Evolutionary conservation across 768 basidiomycete species (phyloP).

Genomic region (Leucosporidium creatinivorum): DNA sequence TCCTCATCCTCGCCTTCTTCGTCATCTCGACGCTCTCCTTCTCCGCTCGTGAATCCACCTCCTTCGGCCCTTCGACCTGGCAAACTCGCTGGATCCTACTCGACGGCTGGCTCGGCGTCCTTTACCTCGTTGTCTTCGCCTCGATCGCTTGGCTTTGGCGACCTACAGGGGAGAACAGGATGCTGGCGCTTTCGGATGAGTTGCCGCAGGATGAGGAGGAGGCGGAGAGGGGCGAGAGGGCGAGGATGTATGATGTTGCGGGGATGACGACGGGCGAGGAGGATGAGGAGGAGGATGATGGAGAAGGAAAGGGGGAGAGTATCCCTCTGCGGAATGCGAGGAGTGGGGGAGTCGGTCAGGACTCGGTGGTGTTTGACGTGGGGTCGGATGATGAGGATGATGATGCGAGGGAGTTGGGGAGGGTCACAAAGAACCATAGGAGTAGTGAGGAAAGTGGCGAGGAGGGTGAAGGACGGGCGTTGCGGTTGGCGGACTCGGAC

Average conservation of each 20-base stretch:
- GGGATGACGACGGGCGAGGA: slow-evolving; percentile 52
- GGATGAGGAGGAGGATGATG: slow-evolving; percentile 20
- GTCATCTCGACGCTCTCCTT: slow-evolving; percentile 85
- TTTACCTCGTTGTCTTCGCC: slow-evolving; percentile 62
- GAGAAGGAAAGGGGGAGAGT: not conserved
- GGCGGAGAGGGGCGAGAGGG: slow-evolving; percentile 69
- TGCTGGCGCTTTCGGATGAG: slow-evolving; percentile 93
- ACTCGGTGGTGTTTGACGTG: not conserved
- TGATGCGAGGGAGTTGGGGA: too few species aligned
- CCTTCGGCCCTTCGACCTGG: slow-evolving; percentile 22
- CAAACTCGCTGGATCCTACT: slow-evolving; percentile 80
- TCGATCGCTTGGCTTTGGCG: slow-evolving; percentile 87
- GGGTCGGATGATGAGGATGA: not conserved
- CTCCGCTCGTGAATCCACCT: slow-evolving; percentile 71
- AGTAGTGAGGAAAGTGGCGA: too few species aligned
- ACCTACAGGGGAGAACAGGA: slow-evolving; percentile 78
- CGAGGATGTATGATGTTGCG: slow-evolving; percentile 62
- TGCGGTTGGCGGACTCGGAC: too few species aligned
- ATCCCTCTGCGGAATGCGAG: not conserved
- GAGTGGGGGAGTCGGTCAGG: not conserved
- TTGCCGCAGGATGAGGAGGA: slow-evolving; percentile 89
- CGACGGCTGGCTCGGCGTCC: slow-evolving; percentile 84
- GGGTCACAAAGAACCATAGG: too few species aligned
- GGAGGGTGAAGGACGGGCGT: too few species aligned
- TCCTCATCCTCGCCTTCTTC: slow-evolving; percentile 80